Evolutionary conservation across 768 basidiomycete genomes (phyloP).

Genomic region (Sporobolomyces pararoseus): DNA sequence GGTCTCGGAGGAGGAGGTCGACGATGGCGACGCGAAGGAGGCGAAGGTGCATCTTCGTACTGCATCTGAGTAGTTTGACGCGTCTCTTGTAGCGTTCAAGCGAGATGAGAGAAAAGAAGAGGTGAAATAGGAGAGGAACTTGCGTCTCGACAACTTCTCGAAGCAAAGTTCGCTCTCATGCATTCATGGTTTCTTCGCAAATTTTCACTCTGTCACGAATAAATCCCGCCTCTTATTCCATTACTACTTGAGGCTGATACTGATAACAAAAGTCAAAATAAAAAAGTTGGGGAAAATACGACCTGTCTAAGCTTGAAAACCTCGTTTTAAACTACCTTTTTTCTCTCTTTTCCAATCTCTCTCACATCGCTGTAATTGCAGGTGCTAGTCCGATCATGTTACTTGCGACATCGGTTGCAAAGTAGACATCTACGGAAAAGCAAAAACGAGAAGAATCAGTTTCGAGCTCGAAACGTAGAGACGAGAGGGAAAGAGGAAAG

Average conservation of each 20-base stretch:
- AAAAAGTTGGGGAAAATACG: too few species aligned
- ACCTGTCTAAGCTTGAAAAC: too few species aligned
- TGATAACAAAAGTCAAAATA: too few species aligned
- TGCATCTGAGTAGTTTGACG: background rate
- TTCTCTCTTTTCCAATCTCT: background rate
- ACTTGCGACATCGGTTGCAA: conserved; percentile 43
- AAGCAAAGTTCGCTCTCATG: too few species aligned
- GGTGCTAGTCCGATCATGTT: conserved; percentile 43
- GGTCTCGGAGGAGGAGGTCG: background rate
- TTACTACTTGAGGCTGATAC: too few species aligned
- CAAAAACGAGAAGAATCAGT: background rate
- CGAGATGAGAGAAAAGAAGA: background rate
- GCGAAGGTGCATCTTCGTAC: background rate
- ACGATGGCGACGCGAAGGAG: conserved; percentile 9
- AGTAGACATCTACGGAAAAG: conserved; percentile 38
- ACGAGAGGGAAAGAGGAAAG: background rate
- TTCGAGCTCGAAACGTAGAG: background rate
- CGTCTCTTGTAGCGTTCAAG: too few species aligned
- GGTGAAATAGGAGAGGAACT: background rate
- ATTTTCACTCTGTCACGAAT: too few species aligned
- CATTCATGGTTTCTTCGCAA: too few species aligned
- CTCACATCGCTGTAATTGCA: background rate
- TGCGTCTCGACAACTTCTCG: too few species aligned
- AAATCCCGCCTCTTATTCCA: too few species aligned
- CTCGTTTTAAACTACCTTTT: background rate